Evolutionary conservation across 768 basidiomycete species (phyloP).

Genomic region (Kwoniella dendrophila): DNA sequence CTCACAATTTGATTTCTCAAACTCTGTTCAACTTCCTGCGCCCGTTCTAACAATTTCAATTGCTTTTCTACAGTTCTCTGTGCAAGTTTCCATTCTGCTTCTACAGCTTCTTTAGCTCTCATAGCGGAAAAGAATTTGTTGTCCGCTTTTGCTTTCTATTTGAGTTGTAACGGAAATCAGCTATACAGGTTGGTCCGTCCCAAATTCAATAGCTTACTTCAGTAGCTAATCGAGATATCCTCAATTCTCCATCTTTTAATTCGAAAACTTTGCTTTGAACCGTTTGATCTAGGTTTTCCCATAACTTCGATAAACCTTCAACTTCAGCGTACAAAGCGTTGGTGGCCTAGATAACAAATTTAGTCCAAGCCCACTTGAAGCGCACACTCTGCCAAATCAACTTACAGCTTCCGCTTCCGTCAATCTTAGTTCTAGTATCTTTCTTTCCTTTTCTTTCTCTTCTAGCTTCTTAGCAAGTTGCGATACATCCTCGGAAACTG

Average conservation of each 20-base stretch:
- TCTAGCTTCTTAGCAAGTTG: slow-evolving; percentile 64
- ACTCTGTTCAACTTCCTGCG: slow-evolving; percentile 67
- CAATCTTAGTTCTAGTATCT: slow-evolving; percentile 65
- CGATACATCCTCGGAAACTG: slow-evolving; percentile 62
- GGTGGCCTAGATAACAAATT: slow-evolving; percentile 63
- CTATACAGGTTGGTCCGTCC: neutral
- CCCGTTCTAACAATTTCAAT: slow-evolving; percentile 66
- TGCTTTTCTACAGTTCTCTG: slow-evolving; percentile 65
- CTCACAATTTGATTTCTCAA: slow-evolving; percentile 67
- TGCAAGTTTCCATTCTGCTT: slow-evolving; percentile 71
- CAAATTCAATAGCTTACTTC: slow-evolving; percentile 64
- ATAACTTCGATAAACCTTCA: slow-evolving; percentile 79
- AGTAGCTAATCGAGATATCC: slow-evolving; percentile 64
- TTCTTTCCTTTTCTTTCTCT: slow-evolving; percentile 70
- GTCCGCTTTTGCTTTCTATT: slow-evolving; percentile 92
- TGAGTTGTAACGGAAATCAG: neutral
- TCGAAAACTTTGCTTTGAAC: slow-evolving; percentile 83
- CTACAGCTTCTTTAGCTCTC: slow-evolving; percentile 82
- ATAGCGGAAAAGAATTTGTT: slow-evolving; percentile 91
- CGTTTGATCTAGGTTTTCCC: slow-evolving; percentile 80
- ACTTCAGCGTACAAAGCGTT: slow-evolving; percentile 78
- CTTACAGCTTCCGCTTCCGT: slow-evolving; percentile 69
- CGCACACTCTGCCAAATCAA: neutral
- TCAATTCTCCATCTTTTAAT: slow-evolving; percentile 72
- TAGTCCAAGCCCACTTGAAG: neutral